phyloP scores from a whole-genome alignment of 2,329 filamentous ascomycete species.

The Zymoseptoria crescenta region DNA sequence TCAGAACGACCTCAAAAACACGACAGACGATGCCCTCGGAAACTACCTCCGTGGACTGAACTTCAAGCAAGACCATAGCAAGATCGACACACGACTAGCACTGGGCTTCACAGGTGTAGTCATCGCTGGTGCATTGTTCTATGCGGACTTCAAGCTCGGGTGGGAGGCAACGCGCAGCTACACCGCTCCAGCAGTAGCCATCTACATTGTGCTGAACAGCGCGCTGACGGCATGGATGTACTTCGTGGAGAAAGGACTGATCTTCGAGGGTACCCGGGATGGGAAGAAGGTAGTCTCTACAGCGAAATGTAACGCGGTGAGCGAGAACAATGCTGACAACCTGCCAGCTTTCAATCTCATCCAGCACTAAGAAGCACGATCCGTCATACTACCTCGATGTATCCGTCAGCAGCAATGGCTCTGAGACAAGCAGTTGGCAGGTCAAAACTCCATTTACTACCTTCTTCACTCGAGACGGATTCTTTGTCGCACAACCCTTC shows the following conservation, averaged over 20 bases:
- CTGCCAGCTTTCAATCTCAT: conserved; percentile 63
- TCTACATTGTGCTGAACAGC: conserved; percentile 73
- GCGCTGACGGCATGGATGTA: conserved; percentile 77
- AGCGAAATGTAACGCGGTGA: neutral
- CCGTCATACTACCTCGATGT: conserved; percentile 73
- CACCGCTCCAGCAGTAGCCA: conserved; percentile 68
- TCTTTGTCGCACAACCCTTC: conserved; percentile 67
- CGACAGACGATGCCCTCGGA: conserved; percentile 85
- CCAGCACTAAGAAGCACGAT: conserved; percentile 67
- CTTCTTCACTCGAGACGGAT: conserved; percentile 68
- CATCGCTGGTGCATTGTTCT: conserved; percentile 76
- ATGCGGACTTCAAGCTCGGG: conserved; percentile 83
- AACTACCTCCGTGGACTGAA: conserved; percentile 86
- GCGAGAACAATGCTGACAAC: neutral
- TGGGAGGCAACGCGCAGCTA: conserved; percentile 79
- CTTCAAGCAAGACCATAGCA: conserved; percentile 73
- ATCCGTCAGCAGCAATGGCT: conserved; percentile 12
- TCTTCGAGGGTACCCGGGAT: conserved; percentile 68
- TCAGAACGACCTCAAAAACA: conserved; percentile 81
- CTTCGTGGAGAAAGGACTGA: conserved; percentile 68
- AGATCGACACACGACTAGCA: conserved; percentile 72
- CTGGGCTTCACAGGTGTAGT: conserved; percentile 77
- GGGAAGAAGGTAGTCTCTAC: conserved; percentile 53
- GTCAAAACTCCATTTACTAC: conserved; percentile 59
- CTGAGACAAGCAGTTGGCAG: conserved; percentile 34